Conservation (phyloP, 2,329 filamentous ascomycete genomes). For the Dothistroma septosporum region DNA sequence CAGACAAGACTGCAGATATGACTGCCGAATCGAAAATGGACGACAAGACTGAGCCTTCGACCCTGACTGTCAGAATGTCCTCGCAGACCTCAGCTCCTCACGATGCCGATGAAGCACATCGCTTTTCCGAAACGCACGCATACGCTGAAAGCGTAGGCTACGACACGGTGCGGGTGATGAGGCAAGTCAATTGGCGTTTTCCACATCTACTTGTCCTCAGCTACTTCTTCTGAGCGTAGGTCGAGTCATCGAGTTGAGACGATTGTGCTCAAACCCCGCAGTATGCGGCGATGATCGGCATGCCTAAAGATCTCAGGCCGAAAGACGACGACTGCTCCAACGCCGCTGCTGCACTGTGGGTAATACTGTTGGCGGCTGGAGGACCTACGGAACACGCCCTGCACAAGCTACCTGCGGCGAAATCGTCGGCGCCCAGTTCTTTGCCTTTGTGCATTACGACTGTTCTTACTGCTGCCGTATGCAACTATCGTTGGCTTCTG, state of each 20-base stretch:
- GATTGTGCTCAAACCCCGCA: constrained; percentile 29
- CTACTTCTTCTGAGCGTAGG: constrained; percentile 60
- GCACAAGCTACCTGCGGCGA: constrained; percentile 55
- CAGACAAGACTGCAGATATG: no score
- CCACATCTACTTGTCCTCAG: constrained; percentile 59
- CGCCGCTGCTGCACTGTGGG: constrained; percentile 59
- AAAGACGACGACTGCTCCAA: constrained; percentile 61
- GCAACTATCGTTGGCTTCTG: constrained; percentile 56
- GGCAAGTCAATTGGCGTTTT: constrained; percentile 57
- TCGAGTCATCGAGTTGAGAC: constrained; percentile 7
- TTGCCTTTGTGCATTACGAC: constrained; percentile 59
- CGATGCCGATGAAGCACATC: constrained; percentile 5
- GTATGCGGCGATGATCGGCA: constrained; percentile 64
- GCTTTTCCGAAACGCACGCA: background rate
- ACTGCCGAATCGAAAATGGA: background rate
- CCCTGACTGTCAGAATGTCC: background rate
- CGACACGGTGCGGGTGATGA: constrained; percentile 17
- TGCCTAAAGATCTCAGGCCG: constrained; percentile 53
- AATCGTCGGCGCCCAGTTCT: constrained; percentile 59
- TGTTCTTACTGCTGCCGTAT: constrained; percentile 56
- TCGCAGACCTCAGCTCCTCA: background rate
- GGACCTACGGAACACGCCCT: constrained; percentile 56
- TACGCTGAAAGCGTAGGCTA: background rate
- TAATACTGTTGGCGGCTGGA: constrained; percentile 57
- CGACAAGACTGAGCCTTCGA: background rate